Conservation (phyloP, 805 yeast genomes). For the Myxozyma melibiosi region DNA sequence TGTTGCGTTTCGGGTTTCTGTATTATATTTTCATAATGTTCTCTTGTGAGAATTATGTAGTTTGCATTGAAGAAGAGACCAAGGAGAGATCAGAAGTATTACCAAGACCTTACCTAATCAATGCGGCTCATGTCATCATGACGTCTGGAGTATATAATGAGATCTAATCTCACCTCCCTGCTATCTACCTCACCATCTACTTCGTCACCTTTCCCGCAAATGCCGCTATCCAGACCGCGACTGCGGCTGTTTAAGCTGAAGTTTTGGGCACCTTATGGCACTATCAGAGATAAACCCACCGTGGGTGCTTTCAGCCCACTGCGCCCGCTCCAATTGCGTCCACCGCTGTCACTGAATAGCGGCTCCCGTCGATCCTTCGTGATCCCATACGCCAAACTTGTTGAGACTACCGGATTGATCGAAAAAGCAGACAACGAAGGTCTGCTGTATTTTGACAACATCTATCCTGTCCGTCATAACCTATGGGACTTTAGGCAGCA, state of each 20-base stretch:
- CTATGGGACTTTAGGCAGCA: slow-evolving; percentile 30
- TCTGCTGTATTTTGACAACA: slow-evolving; percentile 34
- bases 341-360: too few species aligned
- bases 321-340: too few species aligned
- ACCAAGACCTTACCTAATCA: too few species aligned
- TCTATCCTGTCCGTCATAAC: slow-evolving; percentile 23
- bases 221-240: too few species aligned
- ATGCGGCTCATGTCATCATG: slow-evolving; percentile 3
- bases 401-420: slow-evolving; percentile 28
- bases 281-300: too few species aligned
- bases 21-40: background rate
- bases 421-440: slow-evolving; percentile 27
- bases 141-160: too few species aligned
- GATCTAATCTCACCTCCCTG: background rate
- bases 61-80: background rate
- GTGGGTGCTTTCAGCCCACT: too few species aligned
- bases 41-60: background rate
- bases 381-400: slow-evolving; percentile 8
- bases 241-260: too few species aligned
- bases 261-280: too few species aligned
- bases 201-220: background rate
- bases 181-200: background rate
- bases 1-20: background rate
- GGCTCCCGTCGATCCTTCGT: slow-evolving; percentile 6
- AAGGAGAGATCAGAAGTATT: background rate